Evolutionary conservation across 139 green algal species (phyloP).

Genomic region (Chlamydomonas applanata): DNA sequence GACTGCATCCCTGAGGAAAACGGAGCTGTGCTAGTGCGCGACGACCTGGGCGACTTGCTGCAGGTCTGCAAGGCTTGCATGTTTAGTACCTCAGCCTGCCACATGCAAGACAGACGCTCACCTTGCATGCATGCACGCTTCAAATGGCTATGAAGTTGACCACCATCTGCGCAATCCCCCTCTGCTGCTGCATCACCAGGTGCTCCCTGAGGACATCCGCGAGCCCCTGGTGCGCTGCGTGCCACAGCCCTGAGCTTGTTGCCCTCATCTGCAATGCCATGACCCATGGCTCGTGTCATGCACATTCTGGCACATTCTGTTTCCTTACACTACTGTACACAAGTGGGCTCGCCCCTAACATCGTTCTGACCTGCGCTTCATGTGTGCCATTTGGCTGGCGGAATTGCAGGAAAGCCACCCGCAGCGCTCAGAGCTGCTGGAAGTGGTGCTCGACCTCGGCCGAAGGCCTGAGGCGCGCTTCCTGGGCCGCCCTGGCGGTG

Average conservation of each 20-base stretch:
- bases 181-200: constrained; percentile 25
- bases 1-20: constrained; percentile 59
- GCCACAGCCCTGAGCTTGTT: too few species aligned
- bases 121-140: not conserved
- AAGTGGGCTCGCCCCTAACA: too few species aligned
- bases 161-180: not conserved
- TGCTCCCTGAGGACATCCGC: constrained; percentile 78
- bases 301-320: too few species aligned
- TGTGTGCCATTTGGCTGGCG: too few species aligned
- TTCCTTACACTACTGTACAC: too few species aligned
- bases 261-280: too few species aligned
- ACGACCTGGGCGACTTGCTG: constrained; percentile 82
- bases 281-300: too few species aligned
- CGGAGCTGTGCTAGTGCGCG: constrained; percentile 74
- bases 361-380: too few species aligned
- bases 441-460: constrained; percentile 88
- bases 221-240: constrained; percentile 53
- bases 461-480: constrained; percentile 74
- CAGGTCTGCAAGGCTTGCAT: constrained; percentile 34
- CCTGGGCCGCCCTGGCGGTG: constrained; percentile 28
- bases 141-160: not conserved
- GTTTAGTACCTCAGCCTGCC: not conserved
- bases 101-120: not conserved
- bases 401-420: constrained; percentile 58
- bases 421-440: constrained; percentile 65